Evolutionary conservation across 2,329 filamentous ascomycete genomes (phyloP).

Genomic region (Fusarium setosum): DNA sequence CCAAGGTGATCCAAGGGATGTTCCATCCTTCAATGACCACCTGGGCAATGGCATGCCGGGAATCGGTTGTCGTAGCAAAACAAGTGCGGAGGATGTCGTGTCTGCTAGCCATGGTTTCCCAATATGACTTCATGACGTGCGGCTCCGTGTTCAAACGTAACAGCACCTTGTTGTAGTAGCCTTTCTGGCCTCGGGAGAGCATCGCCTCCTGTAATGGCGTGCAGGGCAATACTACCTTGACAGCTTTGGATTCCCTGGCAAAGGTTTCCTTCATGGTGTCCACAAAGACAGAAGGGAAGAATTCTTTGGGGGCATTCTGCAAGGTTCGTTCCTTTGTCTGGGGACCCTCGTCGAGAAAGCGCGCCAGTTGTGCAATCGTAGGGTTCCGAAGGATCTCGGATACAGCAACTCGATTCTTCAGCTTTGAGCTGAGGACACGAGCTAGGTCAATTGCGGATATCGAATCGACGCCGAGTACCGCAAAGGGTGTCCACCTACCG

Average conservation of each 20-base stretch:
- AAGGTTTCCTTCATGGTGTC: slow-evolving; percentile 47
- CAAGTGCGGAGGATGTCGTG: slow-evolving; percentile 84
- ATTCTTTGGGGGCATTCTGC: neutral
- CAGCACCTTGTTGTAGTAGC: slow-evolving; percentile 80
- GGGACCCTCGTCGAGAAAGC: slow-evolving; percentile 27
- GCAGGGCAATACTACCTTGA: slow-evolving; percentile 77
- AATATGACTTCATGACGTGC: slow-evolving; percentile 65
- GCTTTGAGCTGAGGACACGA: slow-evolving; percentile 60
- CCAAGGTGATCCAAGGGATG: slow-evolving; percentile 54
- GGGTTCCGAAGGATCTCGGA: slow-evolving; percentile 77
- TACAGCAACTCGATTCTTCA: slow-evolving; percentile 67
- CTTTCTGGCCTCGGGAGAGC: slow-evolving; percentile 66
- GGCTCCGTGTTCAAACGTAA: slow-evolving; percentile 68
- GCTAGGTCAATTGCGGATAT: slow-evolving; percentile 81
- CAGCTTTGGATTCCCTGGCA: slow-evolving; percentile 41
- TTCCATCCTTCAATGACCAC: slow-evolving; percentile 67
- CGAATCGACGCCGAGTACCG: slow-evolving; percentile 84
- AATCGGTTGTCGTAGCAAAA: slow-evolving; percentile 74
- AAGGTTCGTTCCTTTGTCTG: neutral
- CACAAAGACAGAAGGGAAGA: slow-evolving; percentile 45
- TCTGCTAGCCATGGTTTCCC: slow-evolving; percentile 70
- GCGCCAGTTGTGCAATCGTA: slow-evolving; percentile 71
- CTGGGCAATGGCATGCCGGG: slow-evolving; percentile 75
- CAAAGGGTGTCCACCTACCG: slow-evolving; percentile 76
- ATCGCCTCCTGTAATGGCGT: slow-evolving; percentile 91